phyloP scores from a whole-genome alignment of 2,329 filamentous ascomycete genomes.

The Calonectria naviculata region DNA sequence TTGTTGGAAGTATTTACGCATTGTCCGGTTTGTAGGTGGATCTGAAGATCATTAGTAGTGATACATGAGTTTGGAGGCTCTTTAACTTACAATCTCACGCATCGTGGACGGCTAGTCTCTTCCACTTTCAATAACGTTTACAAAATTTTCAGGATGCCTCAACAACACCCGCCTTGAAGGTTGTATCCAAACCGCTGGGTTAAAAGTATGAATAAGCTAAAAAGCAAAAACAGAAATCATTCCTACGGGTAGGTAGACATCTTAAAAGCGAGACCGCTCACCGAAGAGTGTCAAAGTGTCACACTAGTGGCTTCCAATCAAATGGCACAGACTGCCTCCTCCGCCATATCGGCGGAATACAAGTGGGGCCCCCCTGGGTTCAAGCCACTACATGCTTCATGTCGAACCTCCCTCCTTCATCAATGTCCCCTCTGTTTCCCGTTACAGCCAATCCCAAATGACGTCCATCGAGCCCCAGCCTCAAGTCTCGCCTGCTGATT shows the following conservation, averaged over 20 bases:
- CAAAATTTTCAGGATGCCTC: background rate
- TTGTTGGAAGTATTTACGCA: constrained; percentile 73
- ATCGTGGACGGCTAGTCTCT: background rate
- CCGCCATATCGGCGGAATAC: background rate
- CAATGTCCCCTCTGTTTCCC: background rate
- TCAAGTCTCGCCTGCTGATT: background rate
- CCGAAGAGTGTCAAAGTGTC: background rate
- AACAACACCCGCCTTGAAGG: background rate
- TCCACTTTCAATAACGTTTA: background rate
- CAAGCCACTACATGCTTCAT: background rate
- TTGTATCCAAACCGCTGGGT: background rate
- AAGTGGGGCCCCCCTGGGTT: background rate
- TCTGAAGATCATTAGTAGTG: constrained; percentile 65
- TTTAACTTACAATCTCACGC: constrained; percentile 71
- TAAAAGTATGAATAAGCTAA: too few relatives aligned
- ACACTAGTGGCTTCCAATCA: background rate
- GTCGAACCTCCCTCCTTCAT: background rate
- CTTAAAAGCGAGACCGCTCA: background rate
- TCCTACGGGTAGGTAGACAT: background rate
- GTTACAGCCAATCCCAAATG: background rate
- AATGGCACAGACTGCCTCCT: background rate
- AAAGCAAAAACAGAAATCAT: background rate
- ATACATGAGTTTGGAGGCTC: background rate
- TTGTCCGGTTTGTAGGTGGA: constrained; percentile 99
- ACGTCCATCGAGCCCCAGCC: background rate